Base-by-base conservation (phyloP, 2,329 filamentous ascomycete genomes). In the Ascochyta viciae-villosae region DNA sequence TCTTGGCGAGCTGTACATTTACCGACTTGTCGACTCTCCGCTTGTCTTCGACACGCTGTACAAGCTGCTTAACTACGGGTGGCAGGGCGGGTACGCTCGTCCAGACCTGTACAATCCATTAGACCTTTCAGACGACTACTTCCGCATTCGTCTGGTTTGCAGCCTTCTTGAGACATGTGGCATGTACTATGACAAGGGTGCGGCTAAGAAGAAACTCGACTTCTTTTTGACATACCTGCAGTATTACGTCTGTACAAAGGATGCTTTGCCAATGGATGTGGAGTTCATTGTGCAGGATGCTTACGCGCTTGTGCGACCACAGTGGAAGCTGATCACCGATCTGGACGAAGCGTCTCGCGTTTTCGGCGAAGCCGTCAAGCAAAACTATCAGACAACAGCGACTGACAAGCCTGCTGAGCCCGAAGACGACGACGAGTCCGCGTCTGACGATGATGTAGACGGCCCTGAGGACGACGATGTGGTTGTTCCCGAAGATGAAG, bases 201-300 rank as follows among this genome's bases (percentile, higher is more conserved):
- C 89, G 39, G 91, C 93, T 1, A 96, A 93, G 75, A 98, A 98
- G 82, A 99, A 98, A 78, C 84, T 99, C 9, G 95, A 99, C 71
- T 98, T 96, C 75, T 99, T 98, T 77, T 81, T 99, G 58, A 94
- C 90, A 0, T 98, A 98, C 77, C 92, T 99, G 68, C 93, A 96
- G 81, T 98, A 97, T 76, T 99, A 99, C 76, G 89, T 98, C 64
- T 88, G 90, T 68, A 92, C 91, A 19, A 99, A 99, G 77, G 87
- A 94, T 19, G 83, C 90, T 0, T 78, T 97, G 35, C 95, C 96
- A 0, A 96, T 99, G 91, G 95, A 99, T 63, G 91, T 98, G 42
- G 95, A 99, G 55, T 99, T 99, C 73, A 88, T 97, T 41, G 86
- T 99, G 6, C 93, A 97, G 74, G 95, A 99, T 74, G 93, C 91